A percentile compares a stretch with the other conserved stretches of the same genome.
Evolutionary conservation across 352 stramenopile genomes (phyloP).

Genomic region (Phytophthora fragariae): DNA sequence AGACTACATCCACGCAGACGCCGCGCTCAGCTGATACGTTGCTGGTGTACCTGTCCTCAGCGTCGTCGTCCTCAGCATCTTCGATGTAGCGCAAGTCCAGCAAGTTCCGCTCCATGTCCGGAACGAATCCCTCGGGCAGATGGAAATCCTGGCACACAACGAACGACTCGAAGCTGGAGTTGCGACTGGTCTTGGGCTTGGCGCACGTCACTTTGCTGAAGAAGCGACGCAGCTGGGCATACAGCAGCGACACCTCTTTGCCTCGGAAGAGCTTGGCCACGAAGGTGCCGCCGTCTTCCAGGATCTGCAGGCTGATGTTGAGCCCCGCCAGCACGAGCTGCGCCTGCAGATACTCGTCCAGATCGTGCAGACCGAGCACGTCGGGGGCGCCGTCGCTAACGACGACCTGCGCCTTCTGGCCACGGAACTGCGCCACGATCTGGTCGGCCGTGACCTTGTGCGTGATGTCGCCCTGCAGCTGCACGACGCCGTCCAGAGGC

Average conservation of each 20-base stretch:
- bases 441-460: constrained; percentile 74
- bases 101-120: constrained; percentile 76
- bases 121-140: constrained; percentile 55
- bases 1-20: constrained; percentile 68
- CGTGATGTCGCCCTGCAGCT: constrained; percentile 87
- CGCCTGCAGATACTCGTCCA: constrained; percentile 86
- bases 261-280: constrained; percentile 89
- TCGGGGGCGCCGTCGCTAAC: constrained; percentile 99
- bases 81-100: constrained; percentile 75
- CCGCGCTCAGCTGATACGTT: constrained; percentile 49
- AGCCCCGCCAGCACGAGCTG: constrained; percentile 82
- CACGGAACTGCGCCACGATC: constrained; percentile 74
- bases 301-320: constrained; percentile 83
- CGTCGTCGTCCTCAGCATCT: constrained; percentile 45
- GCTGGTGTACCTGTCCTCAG: constrained; percentile 38
- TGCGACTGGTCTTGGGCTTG: constrained; percentile 88
- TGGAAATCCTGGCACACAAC: constrained; percentile 78
- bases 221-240: constrained; percentile 72
- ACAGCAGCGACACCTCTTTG: constrained; percentile 81
- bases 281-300: constrained; percentile 77
- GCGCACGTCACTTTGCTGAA: constrained; percentile 80
- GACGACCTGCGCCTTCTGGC: constrained; percentile 95
- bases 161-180: constrained; percentile 88
- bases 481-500: constrained; percentile 88
- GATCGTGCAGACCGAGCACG: constrained; percentile 89